A percentile compares a stretch with the other conserved stretches of the same genome.
Evolutionary conservation across 2,329 filamentous ascomycete species (phyloP).

Genomic region (Fusarium lyarnte): DNA sequence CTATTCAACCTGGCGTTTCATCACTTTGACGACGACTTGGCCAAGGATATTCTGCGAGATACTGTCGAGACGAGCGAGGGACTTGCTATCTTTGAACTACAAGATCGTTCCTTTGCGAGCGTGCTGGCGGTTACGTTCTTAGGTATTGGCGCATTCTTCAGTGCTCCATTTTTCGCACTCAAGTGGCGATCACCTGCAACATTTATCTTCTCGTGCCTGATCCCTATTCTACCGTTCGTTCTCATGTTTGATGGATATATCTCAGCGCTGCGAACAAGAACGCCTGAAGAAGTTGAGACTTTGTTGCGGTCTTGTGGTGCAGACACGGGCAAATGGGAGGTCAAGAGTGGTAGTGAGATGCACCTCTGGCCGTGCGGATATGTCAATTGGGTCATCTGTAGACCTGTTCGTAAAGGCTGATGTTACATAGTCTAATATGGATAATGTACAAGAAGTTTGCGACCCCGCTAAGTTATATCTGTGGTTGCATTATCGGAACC

Average conservation of each 20-base stretch:
- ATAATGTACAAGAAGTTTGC: constrained; percentile 2
- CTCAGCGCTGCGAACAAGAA: constrained; percentile 73
- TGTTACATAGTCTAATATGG: background rate
- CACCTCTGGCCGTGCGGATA: constrained; percentile 63
- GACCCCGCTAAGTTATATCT: background rate
- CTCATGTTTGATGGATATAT: constrained; percentile 75
- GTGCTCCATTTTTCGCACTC: constrained; percentile 63
- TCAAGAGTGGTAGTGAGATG: constrained; percentile 57
- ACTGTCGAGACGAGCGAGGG: constrained; percentile 72
- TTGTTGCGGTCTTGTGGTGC: constrained; percentile 65
- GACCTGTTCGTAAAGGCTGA: constrained; percentile 44
- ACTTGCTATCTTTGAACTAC: constrained; percentile 79
- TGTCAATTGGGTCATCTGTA: constrained; percentile 63
- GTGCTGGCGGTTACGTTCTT: constrained; percentile 64
- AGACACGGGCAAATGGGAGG: constrained; percentile 56
- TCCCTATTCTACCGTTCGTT: constrained; percentile 74
- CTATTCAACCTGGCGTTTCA: constrained; percentile 81
- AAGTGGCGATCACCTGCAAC: constrained; percentile 62
- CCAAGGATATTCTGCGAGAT: constrained; percentile 68
- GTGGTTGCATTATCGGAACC: constrained; percentile 50
- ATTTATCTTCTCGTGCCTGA: constrained; percentile 71
- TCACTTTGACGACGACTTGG: constrained; percentile 75
- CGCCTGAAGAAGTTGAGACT: constrained; percentile 69
- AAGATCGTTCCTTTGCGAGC: constrained; percentile 68
- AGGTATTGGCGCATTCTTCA: constrained; percentile 60